A percentile compares a stretch with the other conserved stretches of the same genome.
Conservation (phyloP, 2,329 filamentous ascomycete genomes). For the Pseudogymnoascus sp. region DNA sequence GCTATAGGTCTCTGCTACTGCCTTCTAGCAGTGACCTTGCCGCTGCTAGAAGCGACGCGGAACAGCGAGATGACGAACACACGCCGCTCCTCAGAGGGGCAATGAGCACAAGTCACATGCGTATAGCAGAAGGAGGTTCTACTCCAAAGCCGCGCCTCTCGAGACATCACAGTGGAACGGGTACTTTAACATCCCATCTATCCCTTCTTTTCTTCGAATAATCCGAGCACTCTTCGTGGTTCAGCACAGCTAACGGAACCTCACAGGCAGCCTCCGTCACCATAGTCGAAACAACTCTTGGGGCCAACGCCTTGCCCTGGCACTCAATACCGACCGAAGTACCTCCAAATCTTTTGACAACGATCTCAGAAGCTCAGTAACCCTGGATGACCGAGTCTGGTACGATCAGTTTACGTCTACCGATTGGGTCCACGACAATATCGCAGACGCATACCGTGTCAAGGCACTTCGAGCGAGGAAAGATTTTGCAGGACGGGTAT, state of each 20-base stretch:
- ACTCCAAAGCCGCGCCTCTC: slow-evolving; percentile 18
- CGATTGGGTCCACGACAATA: slow-evolving; percentile 97
- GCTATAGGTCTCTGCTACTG: slow-evolving; percentile 1
- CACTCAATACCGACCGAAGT: slow-evolving; percentile 47
- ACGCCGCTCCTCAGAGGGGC: slow-evolving; percentile 22
- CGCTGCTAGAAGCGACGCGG: neutral
- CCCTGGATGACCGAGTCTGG: slow-evolving; percentile 84
- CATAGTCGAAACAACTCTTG: slow-evolving; percentile 51
- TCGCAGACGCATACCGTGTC: slow-evolving; percentile 84
- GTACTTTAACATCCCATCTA: slow-evolving; percentile 11
- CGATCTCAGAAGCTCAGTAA: slow-evolving; percentile 58
- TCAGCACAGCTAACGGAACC: neutral
- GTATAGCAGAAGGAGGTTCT: slow-evolving; percentile 17
- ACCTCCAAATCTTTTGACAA: slow-evolving; percentile 34
- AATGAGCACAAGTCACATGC: slow-evolving; percentile 23
- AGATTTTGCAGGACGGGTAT: slow-evolving; percentile 73
- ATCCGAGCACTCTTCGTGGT: neutral
- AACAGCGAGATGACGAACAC: slow-evolving; percentile 21
- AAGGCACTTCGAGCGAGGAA: slow-evolving; percentile 74
- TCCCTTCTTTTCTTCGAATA: neutral
- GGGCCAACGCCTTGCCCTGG: slow-evolving; percentile 53
- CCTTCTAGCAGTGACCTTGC: slow-evolving; percentile 10
- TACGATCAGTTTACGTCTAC: slow-evolving; percentile 98
- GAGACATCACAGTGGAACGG: slow-evolving; percentile 22
- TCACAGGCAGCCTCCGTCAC: slow-evolving; percentile 26